Conservation (phyloP, 2,329 filamentous ascomycete genomes). For the Coleophoma eucalyptorum region DNA sequence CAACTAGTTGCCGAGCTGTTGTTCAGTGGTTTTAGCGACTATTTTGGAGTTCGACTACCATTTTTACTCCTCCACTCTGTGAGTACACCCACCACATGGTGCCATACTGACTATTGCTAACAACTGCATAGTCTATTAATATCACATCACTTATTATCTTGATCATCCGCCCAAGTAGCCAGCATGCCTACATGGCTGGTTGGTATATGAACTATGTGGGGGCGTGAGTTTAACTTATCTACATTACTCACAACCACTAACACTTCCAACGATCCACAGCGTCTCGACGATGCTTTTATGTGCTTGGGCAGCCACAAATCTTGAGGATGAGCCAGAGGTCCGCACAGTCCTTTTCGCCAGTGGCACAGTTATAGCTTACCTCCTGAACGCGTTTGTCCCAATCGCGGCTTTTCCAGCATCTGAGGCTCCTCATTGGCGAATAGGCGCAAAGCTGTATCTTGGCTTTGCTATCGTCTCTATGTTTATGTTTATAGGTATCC, state of each 20-base stretch:
- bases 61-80: constrained; percentile 5
- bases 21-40: constrained; percentile 8
- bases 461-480: background rate
- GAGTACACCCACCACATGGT: background rate
- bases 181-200: constrained; percentile 7
- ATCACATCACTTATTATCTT: constrained; percentile 7
- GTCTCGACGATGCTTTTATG: constrained; percentile 3
- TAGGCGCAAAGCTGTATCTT: background rate
- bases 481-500: constrained; percentile 4
- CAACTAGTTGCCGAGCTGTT: constrained; percentile 6
- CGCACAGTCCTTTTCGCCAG: constrained; percentile 7
- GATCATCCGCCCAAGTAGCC: constrained; percentile 7
- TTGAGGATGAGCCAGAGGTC: constrained; percentile 6
- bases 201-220: constrained; percentile 9
- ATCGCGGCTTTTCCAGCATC: constrained; percentile 3
- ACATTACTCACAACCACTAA: background rate
- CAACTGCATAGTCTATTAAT: background rate
- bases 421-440: constrained; percentile 1
- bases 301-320: constrained; percentile 3
- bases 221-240: background rate
- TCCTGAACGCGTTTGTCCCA: constrained; percentile 6
- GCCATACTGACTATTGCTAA: background rate
- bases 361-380: constrained; percentile 4
- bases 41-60: constrained; percentile 2
- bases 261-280: background rate